Evolutionary conservation across 192 early-diverging fungal species (phyloP), one percentile per base, ranked within the genome.

Genomic region (Linderina pennispora): DNA sequence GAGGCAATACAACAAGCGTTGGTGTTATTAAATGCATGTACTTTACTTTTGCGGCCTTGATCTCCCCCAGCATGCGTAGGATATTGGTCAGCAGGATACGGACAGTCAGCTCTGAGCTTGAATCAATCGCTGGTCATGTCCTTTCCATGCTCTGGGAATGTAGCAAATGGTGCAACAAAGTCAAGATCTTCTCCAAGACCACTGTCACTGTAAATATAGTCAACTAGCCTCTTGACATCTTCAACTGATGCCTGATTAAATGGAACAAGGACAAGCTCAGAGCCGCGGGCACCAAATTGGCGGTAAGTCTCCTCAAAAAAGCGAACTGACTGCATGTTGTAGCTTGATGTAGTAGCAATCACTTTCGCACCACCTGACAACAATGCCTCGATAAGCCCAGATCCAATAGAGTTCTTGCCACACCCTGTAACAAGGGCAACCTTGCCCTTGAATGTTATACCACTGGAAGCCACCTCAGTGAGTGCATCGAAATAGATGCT

Each of bases 61-160:
- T 81, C 38, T 79, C 73, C 38, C 94, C 94, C 48, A 97, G 65
- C 49, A 95, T 53, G 24, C 94, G 85, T 39, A 94, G 54, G 23
- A 92, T 56, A 69, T 97, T 97, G 48, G 91, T 95, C 62, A 97
- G 79, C 92, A 94, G 92, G 43, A 90, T 83, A 34, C 94, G 81
- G 55, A 93, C 91, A 31, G 92, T 87, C 19, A 95, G 79, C 75
- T 97, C 94, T 28, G 91, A 91, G 63, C 79, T 74, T 5, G 86
- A 85, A 48, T 91, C 91, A 37, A 97, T 80, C 39, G 37, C 71
- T 72, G 42, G 89, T 88, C 26, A 95, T 77, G 65, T 94, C 88
- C 42, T 83, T 80, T 26, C 92, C 94, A 7, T 89, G 76, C 49
- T 88, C 91, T 16, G 90, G 79, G 43, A 97, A 88, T 31, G 94